Percentiles rank a stretch among this genome's conserved stretches.
These are phyloP conservation scores for Neurospora discreta DNA, from an alignment of 495 filamentous ascomycete genomes.

Conservation along the genomic window DNA sequence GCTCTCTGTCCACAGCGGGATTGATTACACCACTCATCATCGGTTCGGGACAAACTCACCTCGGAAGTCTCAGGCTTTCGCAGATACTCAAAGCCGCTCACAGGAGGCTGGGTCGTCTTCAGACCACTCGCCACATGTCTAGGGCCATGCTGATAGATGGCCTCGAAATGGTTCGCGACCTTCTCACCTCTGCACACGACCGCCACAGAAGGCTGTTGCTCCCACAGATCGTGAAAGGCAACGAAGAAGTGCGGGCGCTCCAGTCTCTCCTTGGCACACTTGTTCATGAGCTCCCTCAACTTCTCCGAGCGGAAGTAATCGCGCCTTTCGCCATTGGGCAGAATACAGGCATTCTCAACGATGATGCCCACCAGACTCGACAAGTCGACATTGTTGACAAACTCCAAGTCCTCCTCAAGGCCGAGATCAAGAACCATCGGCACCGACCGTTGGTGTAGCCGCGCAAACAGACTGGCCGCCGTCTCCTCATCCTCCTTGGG, in stretches of 20 bases:
- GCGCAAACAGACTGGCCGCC: background rate
- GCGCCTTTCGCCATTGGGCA: conserved; percentile 34
- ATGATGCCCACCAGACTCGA: conserved; percentile 27
- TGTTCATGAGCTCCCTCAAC: conserved; percentile 29
- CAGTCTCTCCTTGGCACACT: conserved; percentile 3
- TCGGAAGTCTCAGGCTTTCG: conserved; percentile 12
- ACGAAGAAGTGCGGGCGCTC: conserved; percentile 13
- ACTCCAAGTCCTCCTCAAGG: background rate
- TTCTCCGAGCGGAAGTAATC: conserved; percentile 39
- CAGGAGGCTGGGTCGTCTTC: background rate
- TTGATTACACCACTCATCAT: too few relatives aligned
- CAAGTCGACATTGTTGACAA: conserved; percentile 4
- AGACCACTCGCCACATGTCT: background rate
- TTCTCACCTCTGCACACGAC: conserved; percentile 15
- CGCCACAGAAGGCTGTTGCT: conserved; percentile 7
- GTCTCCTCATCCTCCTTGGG: background rate
- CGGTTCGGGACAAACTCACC: background rate
- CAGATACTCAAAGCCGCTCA: conserved; percentile 17
- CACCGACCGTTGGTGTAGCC: conserved; percentile 1
- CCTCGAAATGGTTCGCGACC: conserved; percentile 16
- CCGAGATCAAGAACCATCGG: conserved; percentile 7
- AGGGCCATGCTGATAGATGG: conserved; percentile 13
- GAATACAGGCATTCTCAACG: conserved; percentile 39
- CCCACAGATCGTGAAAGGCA: conserved; percentile 16
- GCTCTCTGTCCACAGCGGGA: background rate